Conservation (phyloP, 2,329 filamentous ascomycete species). For the Ophiostoma quercus region DNA sequence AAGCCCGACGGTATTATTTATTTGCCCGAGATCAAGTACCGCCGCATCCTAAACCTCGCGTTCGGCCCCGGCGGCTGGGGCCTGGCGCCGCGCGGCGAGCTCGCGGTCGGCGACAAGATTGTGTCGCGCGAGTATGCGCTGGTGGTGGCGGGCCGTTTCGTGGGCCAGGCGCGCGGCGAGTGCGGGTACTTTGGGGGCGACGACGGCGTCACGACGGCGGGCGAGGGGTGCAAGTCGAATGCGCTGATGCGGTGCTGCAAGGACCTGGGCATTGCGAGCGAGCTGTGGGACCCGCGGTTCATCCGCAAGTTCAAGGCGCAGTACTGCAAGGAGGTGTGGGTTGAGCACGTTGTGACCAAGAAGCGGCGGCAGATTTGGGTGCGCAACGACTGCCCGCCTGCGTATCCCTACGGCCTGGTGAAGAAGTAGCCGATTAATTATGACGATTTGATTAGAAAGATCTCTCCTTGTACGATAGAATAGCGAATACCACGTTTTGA, state of each 20-base stretch:
- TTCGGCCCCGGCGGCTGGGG: conserved; percentile 98
- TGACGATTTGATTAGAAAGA: not conserved
- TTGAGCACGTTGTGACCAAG: conserved; percentile 81
- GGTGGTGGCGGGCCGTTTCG: conserved; percentile 81
- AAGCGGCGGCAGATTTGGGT: conserved; percentile 85
- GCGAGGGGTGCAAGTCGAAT: conserved; percentile 96
- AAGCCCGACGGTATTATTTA: conserved; percentile 97
- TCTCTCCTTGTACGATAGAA: not conserved
- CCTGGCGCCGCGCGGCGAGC: conserved; percentile 78
- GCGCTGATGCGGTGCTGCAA: conserved; percentile 98
- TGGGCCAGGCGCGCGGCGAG: conserved; percentile 88
- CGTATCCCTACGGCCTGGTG: conserved; percentile 49
- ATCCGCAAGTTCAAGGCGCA: conserved; percentile 75
- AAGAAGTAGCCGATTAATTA: not conserved
- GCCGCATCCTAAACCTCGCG: conserved; percentile 78
- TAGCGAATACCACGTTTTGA: not conserved
- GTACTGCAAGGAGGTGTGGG: conserved; percentile 74
- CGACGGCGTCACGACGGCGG: conserved; percentile 86
- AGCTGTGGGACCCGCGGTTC: conserved; percentile 93
- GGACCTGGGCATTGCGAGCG: conserved; percentile 87
- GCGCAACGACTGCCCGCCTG: conserved; percentile 72
- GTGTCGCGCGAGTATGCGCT: conserved; percentile 90
- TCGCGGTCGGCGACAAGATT: conserved; percentile 73
- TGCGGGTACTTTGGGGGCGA: conserved; percentile 84
- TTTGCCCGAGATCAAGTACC: conserved; percentile 96